Evolutionary conservation across 169 alveolate genomes (phyloP), one percentile per base, ranked within the genome.

Genomic region (Besnoitia besnoiti): DNA sequence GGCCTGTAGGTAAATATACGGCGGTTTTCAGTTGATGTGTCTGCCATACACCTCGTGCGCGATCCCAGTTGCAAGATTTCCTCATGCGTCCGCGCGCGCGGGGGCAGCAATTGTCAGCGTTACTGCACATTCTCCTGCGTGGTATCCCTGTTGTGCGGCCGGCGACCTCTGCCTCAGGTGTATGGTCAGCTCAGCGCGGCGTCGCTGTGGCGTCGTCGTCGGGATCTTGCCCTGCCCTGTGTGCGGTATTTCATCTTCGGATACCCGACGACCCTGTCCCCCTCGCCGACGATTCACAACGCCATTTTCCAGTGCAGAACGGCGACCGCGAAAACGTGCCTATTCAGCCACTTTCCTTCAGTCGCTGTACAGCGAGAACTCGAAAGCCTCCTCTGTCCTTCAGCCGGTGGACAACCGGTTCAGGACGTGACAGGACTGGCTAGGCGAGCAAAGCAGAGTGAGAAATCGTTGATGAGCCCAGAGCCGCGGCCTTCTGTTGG

Each of bases 201-300:
- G 40, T 10, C 33, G 7, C 21, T 77, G 30, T 77, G 33, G 44
- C 37, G 30, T 8, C 40, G 14, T 12, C 87, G 87, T n/a, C 40
- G 55, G 61, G n/a, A 55, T 19, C 87, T 1, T 19, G 5, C 37
- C 30, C 59, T 77, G 61, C 87, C 87, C 4, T 77, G 87, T 55
- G 59, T 77, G 33, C 10, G 30, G 21, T 77, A 39, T 24, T 77
- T 77, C 55, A 51, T 77, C 87, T 77, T 77, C 87, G 87, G 87
- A 27, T 77, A 21, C 59, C 87, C 87, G n/a, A 42, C 55, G 61
- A 37, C 40, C 33, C 35, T 44, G 33, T 77, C 87, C 27, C 87
- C 87, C 4, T 77, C 87, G 35, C 87, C 87, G 37, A 77, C 87
- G 59, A 27, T 77, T n/a, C 55, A 77, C 47, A 77, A 77, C 55